Evolutionary conservation across 495 filamentous ascomycete species (phyloP).

Genomic region (Aspergillus conjunctus): DNA sequence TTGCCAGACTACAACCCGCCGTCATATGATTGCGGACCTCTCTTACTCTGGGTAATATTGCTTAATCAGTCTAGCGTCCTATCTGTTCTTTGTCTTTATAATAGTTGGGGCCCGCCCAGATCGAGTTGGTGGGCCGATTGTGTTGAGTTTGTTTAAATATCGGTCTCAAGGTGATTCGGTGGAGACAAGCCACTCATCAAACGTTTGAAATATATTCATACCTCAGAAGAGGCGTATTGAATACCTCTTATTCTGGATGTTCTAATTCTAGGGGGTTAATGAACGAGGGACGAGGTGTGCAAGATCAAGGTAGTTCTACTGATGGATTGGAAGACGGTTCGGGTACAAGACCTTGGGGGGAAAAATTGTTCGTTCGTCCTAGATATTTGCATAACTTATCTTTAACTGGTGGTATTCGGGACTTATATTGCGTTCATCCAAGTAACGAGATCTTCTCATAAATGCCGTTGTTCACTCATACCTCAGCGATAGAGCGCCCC

Average conservation of each 20-base stretch:
- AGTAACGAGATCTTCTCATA: too few relatives aligned
- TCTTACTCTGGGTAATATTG: conserved; percentile 21
- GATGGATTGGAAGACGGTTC: conserved; percentile 17
- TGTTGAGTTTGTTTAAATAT: conserved; percentile 19
- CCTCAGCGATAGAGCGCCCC: neutral
- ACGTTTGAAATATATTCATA: conserved; percentile 19
- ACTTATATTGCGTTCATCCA: neutral
- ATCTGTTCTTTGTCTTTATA: conserved; percentile 23
- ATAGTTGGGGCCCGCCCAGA: conserved; percentile 19
- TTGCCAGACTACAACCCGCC: conserved; percentile 17
- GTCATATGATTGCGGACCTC: conserved; percentile 11
- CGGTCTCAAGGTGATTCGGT: conserved; percentile 6
- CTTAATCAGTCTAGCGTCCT: conserved; percentile 33
- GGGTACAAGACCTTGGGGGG: conserved; percentile 15
- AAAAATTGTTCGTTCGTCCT: conserved; percentile 31
- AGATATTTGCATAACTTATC: conserved; percentile 32
- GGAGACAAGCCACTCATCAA: conserved; percentile 12
- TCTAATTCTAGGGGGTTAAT: neutral
- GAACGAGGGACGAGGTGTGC: conserved; percentile 10
- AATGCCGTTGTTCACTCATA: neutral
- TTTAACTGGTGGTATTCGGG: conserved; percentile 20
- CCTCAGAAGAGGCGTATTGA: conserved; percentile 9
- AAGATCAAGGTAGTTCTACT: conserved; percentile 11
- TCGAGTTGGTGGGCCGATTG: conserved; percentile 14
- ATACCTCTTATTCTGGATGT: conserved; percentile 6